Conservation (phyloP, 2,329 filamentous ascomycete genomes). For the Achaetomium macrosporum region DNA sequence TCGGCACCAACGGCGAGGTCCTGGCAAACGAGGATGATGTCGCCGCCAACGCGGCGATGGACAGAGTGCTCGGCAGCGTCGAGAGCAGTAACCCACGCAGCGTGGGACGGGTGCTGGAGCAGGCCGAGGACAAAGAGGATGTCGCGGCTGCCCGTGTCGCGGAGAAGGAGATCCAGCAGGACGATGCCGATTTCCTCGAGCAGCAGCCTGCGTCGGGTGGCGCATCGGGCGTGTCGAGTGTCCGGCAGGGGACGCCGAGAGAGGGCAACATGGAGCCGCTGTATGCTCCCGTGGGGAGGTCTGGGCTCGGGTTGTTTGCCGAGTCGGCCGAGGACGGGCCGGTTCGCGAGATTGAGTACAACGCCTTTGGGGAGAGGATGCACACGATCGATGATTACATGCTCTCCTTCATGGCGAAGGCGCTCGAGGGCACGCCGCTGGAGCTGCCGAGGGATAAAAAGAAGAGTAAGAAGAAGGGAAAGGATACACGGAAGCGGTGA, state of each 20-base stretch:
- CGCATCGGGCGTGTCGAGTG: slow-evolving; percentile 40
- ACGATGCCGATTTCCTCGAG: slow-evolving; percentile 80
- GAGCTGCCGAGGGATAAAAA: slow-evolving; percentile 61
- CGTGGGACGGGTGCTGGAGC: slow-evolving; percentile 70
- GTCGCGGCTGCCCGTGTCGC: slow-evolving; percentile 81
- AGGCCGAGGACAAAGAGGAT: slow-evolving; percentile 89
- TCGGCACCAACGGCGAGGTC: slow-evolving; percentile 44
- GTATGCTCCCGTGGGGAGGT: slow-evolving; percentile 16
- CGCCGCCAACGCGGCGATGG: slow-evolving; percentile 76
- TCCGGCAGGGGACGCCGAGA: slow-evolving; percentile 46
- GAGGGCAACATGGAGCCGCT: slow-evolving; percentile 31
- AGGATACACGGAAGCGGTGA: slow-evolving; percentile 49
- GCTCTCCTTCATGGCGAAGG: slow-evolving; percentile 60
- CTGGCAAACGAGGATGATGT: slow-evolving; percentile 57
- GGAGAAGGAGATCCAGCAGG: slow-evolving; percentile 80
- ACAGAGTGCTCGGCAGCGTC: slow-evolving; percentile 70
- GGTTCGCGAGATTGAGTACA: slow-evolving; percentile 41
- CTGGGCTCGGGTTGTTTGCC: slow-evolving; percentile 35
- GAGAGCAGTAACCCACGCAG: slow-evolving; percentile 49
- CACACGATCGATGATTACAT: slow-evolving; percentile 70
- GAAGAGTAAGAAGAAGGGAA: slow-evolving; percentile 54
- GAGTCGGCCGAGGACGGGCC: slow-evolving; percentile 33
- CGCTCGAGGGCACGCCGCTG: slow-evolving; percentile 52
- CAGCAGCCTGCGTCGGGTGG: slow-evolving; percentile 40
- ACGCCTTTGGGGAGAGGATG: slow-evolving; percentile 54